Evolutionary conservation across 2,329 filamentous ascomycete species (phyloP).

Genomic region (Cercospora sp.): DNA sequence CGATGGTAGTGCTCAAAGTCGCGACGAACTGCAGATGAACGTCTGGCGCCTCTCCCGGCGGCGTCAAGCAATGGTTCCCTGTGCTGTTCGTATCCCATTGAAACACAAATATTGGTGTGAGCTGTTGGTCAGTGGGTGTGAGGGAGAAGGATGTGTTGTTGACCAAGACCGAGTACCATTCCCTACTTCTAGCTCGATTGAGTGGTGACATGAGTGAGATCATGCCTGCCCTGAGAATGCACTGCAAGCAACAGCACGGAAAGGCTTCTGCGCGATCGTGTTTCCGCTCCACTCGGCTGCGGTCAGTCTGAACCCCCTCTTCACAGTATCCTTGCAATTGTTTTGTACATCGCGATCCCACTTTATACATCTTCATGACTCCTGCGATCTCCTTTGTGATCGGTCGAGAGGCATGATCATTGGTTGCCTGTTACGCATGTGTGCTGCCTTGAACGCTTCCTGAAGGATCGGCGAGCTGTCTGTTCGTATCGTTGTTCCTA

Average conservation of each 20-base stretch:
- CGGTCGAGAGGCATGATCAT: conserved; percentile 62
- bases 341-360: not conserved
- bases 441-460: conserved; percentile 73
- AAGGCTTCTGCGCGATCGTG: not conserved
- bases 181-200: not conserved
- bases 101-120: not conserved
- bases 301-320: not conserved
- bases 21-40: not conserved
- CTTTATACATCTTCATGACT: conserved; percentile 13
- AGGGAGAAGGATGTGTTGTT: not conserved
- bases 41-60: not conserved
- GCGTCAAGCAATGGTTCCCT: not conserved
- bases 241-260: not conserved
- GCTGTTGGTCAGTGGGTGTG: not conserved
- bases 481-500: conserved; percentile 92
- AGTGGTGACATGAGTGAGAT: not conserved
- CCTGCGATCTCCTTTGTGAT: conserved; percentile 19
- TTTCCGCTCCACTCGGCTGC: not conserved
- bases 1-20: not conserved
- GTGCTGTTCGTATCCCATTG: not conserved
- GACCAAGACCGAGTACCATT: not conserved
- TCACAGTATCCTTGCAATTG: not conserved
- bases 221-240: not conserved
- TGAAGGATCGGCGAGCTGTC: conserved; percentile 77
- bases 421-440: conserved; percentile 60